phyloP scores from a whole-genome alignment of 805 yeast genomes.

The Barnettozyma salicaria region DNA sequence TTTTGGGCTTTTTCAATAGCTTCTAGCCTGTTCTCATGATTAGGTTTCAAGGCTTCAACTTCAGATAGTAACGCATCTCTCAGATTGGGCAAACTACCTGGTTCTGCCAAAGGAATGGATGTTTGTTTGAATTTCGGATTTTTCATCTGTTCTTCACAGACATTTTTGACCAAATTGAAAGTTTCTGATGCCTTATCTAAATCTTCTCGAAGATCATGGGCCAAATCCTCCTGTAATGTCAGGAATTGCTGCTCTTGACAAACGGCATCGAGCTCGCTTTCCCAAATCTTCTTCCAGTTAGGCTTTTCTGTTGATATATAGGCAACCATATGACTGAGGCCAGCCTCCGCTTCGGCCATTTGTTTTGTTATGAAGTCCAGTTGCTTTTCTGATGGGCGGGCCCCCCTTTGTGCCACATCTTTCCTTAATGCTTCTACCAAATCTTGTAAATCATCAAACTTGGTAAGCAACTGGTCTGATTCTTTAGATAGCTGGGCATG shows the following conservation, averaged over 20 bases:
- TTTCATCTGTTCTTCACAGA: conserved; percentile 72
- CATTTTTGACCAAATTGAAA: conserved; percentile 70
- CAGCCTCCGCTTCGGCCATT: conserved; percentile 47
- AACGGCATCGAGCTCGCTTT: conserved; percentile 78
- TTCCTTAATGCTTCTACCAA: conserved; percentile 80
- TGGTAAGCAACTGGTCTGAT: conserved; percentile 66
- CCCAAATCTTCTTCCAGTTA: conserved; percentile 90
- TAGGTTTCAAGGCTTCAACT: conserved; percentile 72
- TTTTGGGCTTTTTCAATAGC: conserved; percentile 88
- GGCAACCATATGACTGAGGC: conserved; percentile 47
- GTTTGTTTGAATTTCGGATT: conserved; percentile 38
- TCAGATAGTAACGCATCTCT: conserved; percentile 78
- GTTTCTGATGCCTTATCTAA: conserved; percentile 76
- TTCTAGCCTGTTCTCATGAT: conserved; percentile 77
- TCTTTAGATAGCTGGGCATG: conserved; percentile 68
- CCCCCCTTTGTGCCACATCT: conserved; percentile 90
- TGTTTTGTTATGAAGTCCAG: conserved; percentile 61
- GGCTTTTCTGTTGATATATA: conserved; percentile 69
- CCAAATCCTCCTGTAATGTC: conserved; percentile 81
- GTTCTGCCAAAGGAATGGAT: conserved; percentile 46
- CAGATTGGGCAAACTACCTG: conserved; percentile 54
- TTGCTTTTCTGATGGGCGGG: conserved; percentile 71
- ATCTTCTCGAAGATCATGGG: conserved; percentile 75
- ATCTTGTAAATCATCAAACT: conserved; percentile 89
- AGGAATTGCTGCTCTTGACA: conserved; percentile 93